Base-by-base conservation (phyloP, 2,329 filamentous ascomycete genomes). In the Rhinocladiella mackenziei region DNA sequence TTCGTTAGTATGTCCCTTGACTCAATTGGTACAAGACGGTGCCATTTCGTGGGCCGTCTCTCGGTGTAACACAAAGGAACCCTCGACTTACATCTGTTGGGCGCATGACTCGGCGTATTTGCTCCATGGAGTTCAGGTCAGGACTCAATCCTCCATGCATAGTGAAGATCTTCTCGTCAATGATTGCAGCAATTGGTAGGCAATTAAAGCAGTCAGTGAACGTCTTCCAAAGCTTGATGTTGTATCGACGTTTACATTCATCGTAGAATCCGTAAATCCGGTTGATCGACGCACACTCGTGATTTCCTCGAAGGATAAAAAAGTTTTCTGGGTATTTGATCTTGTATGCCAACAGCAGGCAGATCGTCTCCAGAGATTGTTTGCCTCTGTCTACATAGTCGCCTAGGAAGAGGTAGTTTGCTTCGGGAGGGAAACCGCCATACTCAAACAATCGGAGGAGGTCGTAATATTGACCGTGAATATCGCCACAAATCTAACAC, bases 241-340 rank as follows among this genome's bases (percentile, higher is more conserved):
- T 98, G 75, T 94, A 97, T 59, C 91, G 80, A 65, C 92, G 84
- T 77, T 98, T 98, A 83, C 91, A 98, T 72, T 98, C 91, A 64
- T 98, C 92, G 76, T 98, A 98, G 76, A 98, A 98, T 49, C 92
- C 92, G 68, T 98, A 98, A 70, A 97, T 94, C 64, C 92, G 88
- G 75, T 94, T 98, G 76, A 98, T 94, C 40, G 87, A 94, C 48
- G 92, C 92, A 72, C 92, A 97, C 71, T 98, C 92, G 76, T 98
- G 92, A 76, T 98, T 98, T 54, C 92, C 92, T 58, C 92, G 88
- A 48, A 98, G 81, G 57, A 98, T 86, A 76, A 98, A 98, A 75
- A 98, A 97, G 76, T 98, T 98, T 73, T 98, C 92, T 36, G 92
- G 92, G 67, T 95, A 97, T 75, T 97, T 97, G 80, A 98, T 94